Base-by-base conservation (phyloP, 2,329 filamentous ascomycete species). In the Exophiala aquamarina region DNA sequence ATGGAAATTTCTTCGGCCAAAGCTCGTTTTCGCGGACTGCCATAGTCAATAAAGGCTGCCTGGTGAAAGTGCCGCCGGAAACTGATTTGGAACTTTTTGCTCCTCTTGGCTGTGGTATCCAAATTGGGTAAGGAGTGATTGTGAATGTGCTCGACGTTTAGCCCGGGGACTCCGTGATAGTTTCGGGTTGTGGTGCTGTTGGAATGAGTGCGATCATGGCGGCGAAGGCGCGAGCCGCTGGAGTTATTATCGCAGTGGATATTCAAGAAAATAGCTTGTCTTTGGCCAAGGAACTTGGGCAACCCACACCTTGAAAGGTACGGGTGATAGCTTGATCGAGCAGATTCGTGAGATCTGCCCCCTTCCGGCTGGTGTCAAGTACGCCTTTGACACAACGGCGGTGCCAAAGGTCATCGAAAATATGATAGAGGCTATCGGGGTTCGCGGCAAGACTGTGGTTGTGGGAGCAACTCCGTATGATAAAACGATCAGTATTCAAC, bases 381-480 rank as follows among this genome's bases (percentile, higher is more conserved):
- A 77, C 23, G 68, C 66, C 3, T 65, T 80, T 41, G 77, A 80
- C 45, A 78, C 75, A 0, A 78, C 73, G 1, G 77, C 73, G 0
- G 67, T 68, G 1, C 63, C 68, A 32, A 49, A 67, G 36, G 48
- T 77, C 47, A 60, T 78, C n/a, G 63, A 70, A 9, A 69, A 70
- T 3, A 69, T 67, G 2, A 52, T 77, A 2, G 63, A 70, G 2
- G 67, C 67, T 28, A 68, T 73, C 3, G 61, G 70, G 11, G 68
- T 69, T 23, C 66, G 67, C 48, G 76, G 75, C 1, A 73, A 72
- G 49, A 66, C 76, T 19, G 66, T 78, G 3, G 70, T 77, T 50
- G 71, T 79, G 14, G 76, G 76, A 0, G 70, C 70, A 0, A 67
- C 75, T 5, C 69, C 71, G 31, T 66, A 71, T 3, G 68, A 72